These are phyloP conservation scores for Citrus cavaleriei DNA, from an alignment of 345 rosid species.

Conservation along the genomic window DNA sequence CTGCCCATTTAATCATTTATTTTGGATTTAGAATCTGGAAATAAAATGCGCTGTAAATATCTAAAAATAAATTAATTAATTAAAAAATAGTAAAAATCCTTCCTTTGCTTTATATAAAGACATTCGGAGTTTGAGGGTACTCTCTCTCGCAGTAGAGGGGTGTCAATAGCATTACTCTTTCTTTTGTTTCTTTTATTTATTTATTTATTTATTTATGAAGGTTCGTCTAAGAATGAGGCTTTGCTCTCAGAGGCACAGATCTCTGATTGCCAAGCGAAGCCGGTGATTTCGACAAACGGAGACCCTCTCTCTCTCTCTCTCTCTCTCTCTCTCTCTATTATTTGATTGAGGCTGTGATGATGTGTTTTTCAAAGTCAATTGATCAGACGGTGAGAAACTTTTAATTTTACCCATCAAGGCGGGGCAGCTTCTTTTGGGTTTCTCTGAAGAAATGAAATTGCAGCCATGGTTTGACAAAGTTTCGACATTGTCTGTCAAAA, in stretches of 20 bases:
- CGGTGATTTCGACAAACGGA: background rate
- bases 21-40: no score
- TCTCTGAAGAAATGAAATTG: background rate
- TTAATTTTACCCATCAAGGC: conserved; percentile 2
- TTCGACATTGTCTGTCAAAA: background rate
- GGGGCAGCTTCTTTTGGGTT: conserved; percentile 8
- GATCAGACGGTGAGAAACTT: background rate
- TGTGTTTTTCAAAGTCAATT: background rate
- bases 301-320: background rate
- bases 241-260: background rate
- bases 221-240: background rate
- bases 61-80: no score
- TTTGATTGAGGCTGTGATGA: conserved; percentile 4
- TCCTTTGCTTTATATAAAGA: background rate
- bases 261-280: conserved; percentile 7
- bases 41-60: no score
- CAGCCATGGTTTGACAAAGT: conserved; percentile 1
- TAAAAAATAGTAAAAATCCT: no score
- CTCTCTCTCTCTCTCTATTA: background rate
- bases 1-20: no score
- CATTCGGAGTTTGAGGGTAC: no score
- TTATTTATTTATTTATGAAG: background rate
- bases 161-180: background rate
- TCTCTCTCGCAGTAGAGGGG: background rate
- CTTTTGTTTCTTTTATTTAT: background rate